Evolutionary conservation across 2,329 filamentous ascomycete genomes (phyloP).

Genomic region (Hypoxylon sp.): DNA sequence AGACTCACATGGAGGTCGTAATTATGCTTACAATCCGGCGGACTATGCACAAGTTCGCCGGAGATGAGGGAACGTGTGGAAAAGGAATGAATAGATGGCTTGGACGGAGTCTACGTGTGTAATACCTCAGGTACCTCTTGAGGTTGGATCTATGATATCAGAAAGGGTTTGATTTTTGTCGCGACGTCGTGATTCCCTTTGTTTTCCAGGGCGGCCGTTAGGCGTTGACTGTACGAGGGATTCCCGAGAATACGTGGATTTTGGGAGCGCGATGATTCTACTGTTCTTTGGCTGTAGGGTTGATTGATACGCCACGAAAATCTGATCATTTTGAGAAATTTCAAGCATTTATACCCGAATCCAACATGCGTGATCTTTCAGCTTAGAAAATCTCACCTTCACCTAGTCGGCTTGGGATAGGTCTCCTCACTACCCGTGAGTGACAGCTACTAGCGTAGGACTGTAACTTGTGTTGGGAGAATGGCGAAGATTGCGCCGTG

Average conservation of each 20-base stretch:
- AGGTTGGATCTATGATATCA: slow-evolving; percentile 24
- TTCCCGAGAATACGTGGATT: slow-evolving; percentile 2
- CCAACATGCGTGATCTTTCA: slow-evolving; percentile 11
- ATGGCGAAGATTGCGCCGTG: neutral
- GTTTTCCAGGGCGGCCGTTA: slow-evolving; percentile 14
- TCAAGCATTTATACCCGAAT: slow-evolving; percentile 26
- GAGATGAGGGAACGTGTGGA: slow-evolving; percentile 5
- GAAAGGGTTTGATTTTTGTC: neutral
- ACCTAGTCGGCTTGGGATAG: neutral
- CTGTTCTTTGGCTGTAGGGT: neutral
- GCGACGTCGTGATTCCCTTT: slow-evolving; percentile 15
- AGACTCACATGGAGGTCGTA: slow-evolving; percentile 3
- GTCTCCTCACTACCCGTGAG: neutral
- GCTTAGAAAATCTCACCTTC: slow-evolving; percentile 7
- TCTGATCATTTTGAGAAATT: slow-evolving; percentile 8
- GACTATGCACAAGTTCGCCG: slow-evolving; percentile 53
- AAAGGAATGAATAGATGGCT: slow-evolving; percentile 9
- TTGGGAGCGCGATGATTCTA: slow-evolving; percentile 6
- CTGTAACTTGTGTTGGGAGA: slow-evolving; percentile 6
- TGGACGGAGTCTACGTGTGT: slow-evolving; percentile 8
- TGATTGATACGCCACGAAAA: slow-evolving; percentile 11
- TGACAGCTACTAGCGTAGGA: slow-evolving; percentile 2
- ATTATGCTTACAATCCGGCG: slow-evolving; percentile 57
- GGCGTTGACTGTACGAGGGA: slow-evolving; percentile 30
- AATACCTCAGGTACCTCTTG: neutral